Base-by-base conservation (phyloP, 2,329 filamentous ascomycete genomes). In the Chaetomium sp. region DNA sequence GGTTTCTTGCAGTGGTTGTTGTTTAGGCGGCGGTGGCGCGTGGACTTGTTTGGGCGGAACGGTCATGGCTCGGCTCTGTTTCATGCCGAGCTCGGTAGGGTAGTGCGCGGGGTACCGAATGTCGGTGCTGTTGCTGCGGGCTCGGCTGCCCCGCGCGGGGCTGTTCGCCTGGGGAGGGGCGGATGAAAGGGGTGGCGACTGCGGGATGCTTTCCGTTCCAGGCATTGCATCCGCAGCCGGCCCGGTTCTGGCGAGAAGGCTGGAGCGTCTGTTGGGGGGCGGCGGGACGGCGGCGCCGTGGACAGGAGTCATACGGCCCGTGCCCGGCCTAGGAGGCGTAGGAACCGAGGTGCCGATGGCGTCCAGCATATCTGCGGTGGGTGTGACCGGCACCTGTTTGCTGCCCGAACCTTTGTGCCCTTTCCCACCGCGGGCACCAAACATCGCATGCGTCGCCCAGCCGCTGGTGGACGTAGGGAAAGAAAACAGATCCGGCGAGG, bases 401-500 rank as follows among this genome's bases (percentile, higher is more conserved):
- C 70, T 73, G 0, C 71, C 74, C 1, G 71, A 71, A 10, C 75
- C 72, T 29, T 75, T 54, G 65, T 76, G 74, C 8, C 75, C 72
- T 49, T 72, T 70, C 56, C 76, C 78, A n/a, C 73, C 72, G 3
- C 78, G 70, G 13, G 74, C 70, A 1, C 80, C 80, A 67, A 83
- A 82, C 74, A 84, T 82, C 29, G 76, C 77, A 9, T 81, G 77
- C 10, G 79, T 76, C 21, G 79, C 78, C 84, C 84, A 86, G 10
- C 78, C 76, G 19, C 73, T 72, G 0, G 76, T 71, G 7, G 72
- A 75, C 0, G 74, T 74, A 0, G 84, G 83, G 64, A 87, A 85
- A 21, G 80, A 77, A 65, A 86, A 86, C 1, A 86, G 75, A 63
- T 86, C 84, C 0, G 84, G 84, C 4, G 83, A 85, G 0, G 69